Evolutionary conservation across 2,329 filamentous ascomycete genomes (phyloP).

Genomic region (Aspergillus transmontanensis): DNA sequence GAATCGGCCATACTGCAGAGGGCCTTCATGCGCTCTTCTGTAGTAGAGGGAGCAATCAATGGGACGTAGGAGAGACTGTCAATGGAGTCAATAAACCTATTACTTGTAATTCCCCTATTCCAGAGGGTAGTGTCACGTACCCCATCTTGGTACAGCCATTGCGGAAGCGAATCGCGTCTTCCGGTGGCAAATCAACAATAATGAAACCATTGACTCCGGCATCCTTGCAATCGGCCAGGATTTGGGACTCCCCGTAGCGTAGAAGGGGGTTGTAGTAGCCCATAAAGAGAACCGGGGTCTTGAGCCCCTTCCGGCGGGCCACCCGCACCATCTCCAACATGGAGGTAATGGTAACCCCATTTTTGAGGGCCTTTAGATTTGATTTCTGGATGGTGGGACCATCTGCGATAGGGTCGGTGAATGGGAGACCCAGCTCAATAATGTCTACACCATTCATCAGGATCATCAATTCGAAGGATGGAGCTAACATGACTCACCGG

Average conservation of each 20-base stretch:
- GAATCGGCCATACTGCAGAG: slow-evolving; percentile 93
- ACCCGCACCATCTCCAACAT: slow-evolving; percentile 80
- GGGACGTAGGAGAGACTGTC: slow-evolving; percentile 83
- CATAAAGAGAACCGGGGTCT: slow-evolving; percentile 85
- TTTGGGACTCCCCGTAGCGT: slow-evolving; percentile 83
- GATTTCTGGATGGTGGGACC: slow-evolving; percentile 92
- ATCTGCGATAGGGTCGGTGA: slow-evolving; percentile 95
- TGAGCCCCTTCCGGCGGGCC: slow-evolving; percentile 73
- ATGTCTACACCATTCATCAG: slow-evolving; percentile 61
- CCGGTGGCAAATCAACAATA: slow-evolving; percentile 90
- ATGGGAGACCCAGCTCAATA: slow-evolving; percentile 91
- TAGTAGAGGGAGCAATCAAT: slow-evolving; percentile 86
- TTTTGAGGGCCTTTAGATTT: slow-evolving; percentile 81
- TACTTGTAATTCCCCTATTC: background rate
- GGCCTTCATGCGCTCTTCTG: slow-evolving; percentile 83
- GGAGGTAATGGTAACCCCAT: slow-evolving; percentile 78
- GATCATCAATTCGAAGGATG: background rate
- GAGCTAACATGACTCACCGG: slow-evolving; percentile 59
- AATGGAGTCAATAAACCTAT: background rate
- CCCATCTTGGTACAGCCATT: slow-evolving; percentile 77
- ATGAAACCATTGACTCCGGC: slow-evolving; percentile 96
- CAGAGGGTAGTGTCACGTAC: slow-evolving; percentile 46
- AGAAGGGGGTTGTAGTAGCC: slow-evolving; percentile 96
- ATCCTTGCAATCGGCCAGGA: slow-evolving; percentile 76
- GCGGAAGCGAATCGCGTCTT: slow-evolving; percentile 92